Base-by-base conservation (phyloP, 176 grass and related monocot genomes). In the Tillandsia leiboldiana region DNA sequence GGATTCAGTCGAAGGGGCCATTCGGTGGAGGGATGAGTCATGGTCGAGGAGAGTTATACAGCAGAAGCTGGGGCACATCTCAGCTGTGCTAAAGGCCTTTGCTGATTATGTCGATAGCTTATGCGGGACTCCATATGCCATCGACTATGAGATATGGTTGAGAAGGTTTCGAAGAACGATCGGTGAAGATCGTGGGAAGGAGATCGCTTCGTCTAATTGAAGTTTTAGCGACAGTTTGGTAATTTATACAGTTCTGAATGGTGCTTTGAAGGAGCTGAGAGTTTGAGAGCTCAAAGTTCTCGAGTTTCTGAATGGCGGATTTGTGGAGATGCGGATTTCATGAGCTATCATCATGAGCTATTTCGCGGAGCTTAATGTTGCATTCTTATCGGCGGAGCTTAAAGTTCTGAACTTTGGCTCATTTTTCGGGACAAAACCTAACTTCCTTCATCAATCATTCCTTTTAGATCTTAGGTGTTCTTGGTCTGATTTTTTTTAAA, bases 101-200 rank as follows among this genome's bases (percentile, higher is more conserved):
- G 89, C 87, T 10, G 94, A 99, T 88, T 99, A 99, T 82, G 94
- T 90, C 33, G 94, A 99, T 80, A 97, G 89, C 71, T 79, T 97
- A 23, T 97, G 93, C 9, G 89, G 89, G 48, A 96, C 88, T 3
- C 89, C 93, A 4, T 97, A 97, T 68, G 76, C 79, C 3, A 90
- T 97, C 75, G 83, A 97, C 78, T 97, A 97, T 68, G 89, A 97
- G 22, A 97, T 97, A 73, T 97, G 93, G 93, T 87, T 97, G 69
- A 89, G 84, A 81, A 84, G 86, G 72, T 77, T 97, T 56, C 75
- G 81, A 63, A 86, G 83, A 84, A 86, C 74, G 59, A 87, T 97
- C 12, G 87, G 81, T 70, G 94, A 90, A 89, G 94, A 99, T 77
- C 94, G 86, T 83, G 94, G 84, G 29, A 99, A 99, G 75, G 84